A percentile compares a stretch with the other conserved stretches of the same genome.
Conservation (phyloP, 805 yeast species). For the Lipomyces yamanashiensis region DNA sequence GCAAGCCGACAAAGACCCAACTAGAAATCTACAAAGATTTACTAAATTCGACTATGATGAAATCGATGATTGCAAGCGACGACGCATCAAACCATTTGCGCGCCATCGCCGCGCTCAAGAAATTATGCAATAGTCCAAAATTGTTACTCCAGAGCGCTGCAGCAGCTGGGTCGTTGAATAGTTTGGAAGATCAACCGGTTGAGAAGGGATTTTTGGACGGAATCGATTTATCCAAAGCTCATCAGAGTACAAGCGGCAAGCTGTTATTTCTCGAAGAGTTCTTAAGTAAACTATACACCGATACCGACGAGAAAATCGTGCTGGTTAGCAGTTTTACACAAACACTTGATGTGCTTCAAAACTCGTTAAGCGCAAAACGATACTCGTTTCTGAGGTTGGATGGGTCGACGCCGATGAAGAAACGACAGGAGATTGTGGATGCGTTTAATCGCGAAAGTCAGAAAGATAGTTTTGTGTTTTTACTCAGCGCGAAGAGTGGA, state of each 20-base stretch:
- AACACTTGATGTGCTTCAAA: slow-evolving; percentile 77
- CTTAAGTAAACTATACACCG: slow-evolving; percentile 53
- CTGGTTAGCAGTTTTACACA: slow-evolving; percentile 86
- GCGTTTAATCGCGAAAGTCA: slow-evolving; percentile 61
- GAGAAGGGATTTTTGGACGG: slow-evolving; percentile 16
- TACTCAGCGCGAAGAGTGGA: slow-evolving; percentile 88
- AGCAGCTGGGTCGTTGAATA: too few species aligned
- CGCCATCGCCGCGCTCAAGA: slow-evolving; percentile 73
- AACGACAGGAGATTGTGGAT: slow-evolving; percentile 67
- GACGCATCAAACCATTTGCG: slow-evolving; percentile 54
- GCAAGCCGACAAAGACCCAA: slow-evolving; percentile 74
- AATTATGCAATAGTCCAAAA: slow-evolving; percentile 82
- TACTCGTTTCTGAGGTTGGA: slow-evolving; percentile 69
- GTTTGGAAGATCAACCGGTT: neutral
- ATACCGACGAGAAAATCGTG: slow-evolving; percentile 73
- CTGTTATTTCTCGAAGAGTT: slow-evolving; percentile 62
- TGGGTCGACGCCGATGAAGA: slow-evolving; percentile 75
- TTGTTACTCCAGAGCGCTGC: slow-evolving; percentile 48
- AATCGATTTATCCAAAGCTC: slow-evolving; percentile 18
- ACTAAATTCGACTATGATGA: slow-evolving; percentile 45
- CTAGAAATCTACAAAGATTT: slow-evolving; percentile 58
- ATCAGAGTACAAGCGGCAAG: slow-evolving; percentile 59
- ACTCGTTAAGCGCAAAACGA: slow-evolving; percentile 54
- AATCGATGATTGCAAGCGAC: slow-evolving; percentile 44
- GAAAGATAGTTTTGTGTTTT: slow-evolving; percentile 59